These are phyloP conservation scores for Clonostachys chloroleuca DNA, from an alignment of 2,329 filamentous ascomycete genomes.

Conservation along the genomic window DNA sequence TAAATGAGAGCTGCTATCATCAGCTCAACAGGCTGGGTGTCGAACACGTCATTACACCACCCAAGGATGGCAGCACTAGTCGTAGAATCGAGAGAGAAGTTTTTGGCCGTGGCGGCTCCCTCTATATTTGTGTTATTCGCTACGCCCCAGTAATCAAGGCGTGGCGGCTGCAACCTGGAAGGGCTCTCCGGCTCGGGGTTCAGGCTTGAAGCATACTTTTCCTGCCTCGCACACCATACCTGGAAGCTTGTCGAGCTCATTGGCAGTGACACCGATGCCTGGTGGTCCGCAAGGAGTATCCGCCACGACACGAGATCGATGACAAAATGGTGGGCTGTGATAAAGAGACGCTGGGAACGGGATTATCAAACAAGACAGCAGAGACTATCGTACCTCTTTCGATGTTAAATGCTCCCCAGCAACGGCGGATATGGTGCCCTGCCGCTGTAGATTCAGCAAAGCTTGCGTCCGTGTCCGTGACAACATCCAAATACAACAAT, in stretches of 20 bases:
- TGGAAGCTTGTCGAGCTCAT: slow-evolving; percentile 17
- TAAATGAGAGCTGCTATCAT: slow-evolving; percentile 15
- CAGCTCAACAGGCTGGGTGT: slow-evolving; percentile 20
- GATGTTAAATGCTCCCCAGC: background rate
- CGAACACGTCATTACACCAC: slow-evolving; percentile 9
- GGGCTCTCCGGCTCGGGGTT: background rate
- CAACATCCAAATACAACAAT: too few species aligned
- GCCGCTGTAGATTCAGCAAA: too few species aligned
- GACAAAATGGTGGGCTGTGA: slow-evolving; percentile 22
- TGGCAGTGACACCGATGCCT: background rate
- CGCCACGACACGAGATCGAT: slow-evolving; percentile 38
- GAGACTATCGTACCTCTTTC: slow-evolving; percentile 26
- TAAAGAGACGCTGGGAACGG: slow-evolving; percentile 12
- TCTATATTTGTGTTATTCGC: background rate
- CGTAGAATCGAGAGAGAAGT: slow-evolving; percentile 5
- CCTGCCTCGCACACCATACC: slow-evolving; percentile 25
- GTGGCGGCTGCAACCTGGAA: background rate
- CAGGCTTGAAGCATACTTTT: slow-evolving; percentile 12
- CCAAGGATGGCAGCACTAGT: slow-evolving; percentile 5
- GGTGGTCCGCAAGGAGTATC: slow-evolving; percentile 18
- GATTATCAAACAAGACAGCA: slow-evolving; percentile 38
- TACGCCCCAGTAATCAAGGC: slow-evolving; percentile 6
- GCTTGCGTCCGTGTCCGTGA: too few species aligned
- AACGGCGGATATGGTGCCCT: background rate
- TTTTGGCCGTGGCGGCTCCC: background rate